Base-by-base conservation (phyloP, 2,329 filamentous ascomycete species). In the Neonectria magnoliae region DNA sequence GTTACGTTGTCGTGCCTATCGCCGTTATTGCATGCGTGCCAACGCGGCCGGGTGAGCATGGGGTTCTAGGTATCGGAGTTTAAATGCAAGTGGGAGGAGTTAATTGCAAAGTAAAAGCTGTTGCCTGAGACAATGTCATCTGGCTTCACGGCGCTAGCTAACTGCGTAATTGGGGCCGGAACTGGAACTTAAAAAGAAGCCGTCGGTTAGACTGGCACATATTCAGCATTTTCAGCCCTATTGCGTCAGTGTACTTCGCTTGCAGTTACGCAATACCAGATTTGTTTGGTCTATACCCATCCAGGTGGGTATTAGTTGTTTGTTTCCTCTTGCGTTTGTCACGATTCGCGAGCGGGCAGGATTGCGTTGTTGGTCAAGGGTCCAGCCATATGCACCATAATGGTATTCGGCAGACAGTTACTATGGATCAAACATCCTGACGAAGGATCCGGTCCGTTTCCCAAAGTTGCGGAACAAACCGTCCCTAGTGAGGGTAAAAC, bases 161-260 rank as follows among this genome's bases (percentile, higher is more conserved):
- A 7, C 18, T 25, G 68, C 14, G 31, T 25, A 13, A n/a, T 20
- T 11, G 14, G 11, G 13, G 47, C n/a, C 60, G 66, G 66, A 57
- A 45, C 48, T 62, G 41, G 42, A 50, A 42, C 10, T 51, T 53
- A 47, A n/a, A 38, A 16, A 47, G 38, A 31, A 38, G 45, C 53
- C 20, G 68, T 64, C 66, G 68, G 69, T 18, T 62, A 45, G 48
- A 25, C 51, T 62, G 69, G 65, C 25, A 55, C 29, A 47, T 57
- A 57, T 67, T 65, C 60, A 68, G 63, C 65, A 44, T 57, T 51
- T 67, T 65, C 60, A 68, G 62, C 65, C 60, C 20, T 56, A 50
- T 42, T 60, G 67, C 54, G 56, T 58, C 53, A 33, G 11, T 13
- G 29, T 42, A 9, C 38, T 42, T 42, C n/a, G 18, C 31, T 14